Conservation (phyloP, 345 rosid genomes). For the Eucalyptus decipiens region DNA sequence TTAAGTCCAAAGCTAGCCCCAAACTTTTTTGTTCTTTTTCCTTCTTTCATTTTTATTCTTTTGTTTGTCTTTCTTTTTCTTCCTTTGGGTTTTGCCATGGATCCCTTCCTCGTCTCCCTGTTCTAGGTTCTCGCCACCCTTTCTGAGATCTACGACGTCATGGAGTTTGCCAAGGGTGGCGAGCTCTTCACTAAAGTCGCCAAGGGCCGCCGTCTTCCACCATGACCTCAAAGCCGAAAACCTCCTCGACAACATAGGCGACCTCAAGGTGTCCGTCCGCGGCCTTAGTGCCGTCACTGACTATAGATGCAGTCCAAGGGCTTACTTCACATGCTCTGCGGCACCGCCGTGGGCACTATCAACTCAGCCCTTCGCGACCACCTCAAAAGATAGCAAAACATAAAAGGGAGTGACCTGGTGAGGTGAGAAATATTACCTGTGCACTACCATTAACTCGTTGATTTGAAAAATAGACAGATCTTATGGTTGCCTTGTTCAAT, state of each 20-base stretch:
- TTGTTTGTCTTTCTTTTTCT: neutral
- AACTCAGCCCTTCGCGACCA: neutral
- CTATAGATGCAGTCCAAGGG: neutral
- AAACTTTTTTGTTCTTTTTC: neutral
- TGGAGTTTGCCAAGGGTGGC: conserved; percentile 8
- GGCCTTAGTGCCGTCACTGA: neutral
- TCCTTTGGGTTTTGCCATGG: neutral
- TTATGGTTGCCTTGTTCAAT: neutral
- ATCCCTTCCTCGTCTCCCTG: neutral
- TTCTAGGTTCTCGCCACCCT: neutral
- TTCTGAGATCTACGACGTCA: neutral
- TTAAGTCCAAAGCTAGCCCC: neutral
- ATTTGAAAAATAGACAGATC: neutral
- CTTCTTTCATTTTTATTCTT: neutral
- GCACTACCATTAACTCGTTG: neutral
- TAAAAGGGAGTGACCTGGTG: neutral
- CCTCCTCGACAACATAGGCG: neutral
- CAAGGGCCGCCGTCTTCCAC: neutral
- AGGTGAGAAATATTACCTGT: neutral
- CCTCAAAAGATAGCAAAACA: neutral
- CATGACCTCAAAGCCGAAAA: neutral
- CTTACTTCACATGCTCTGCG: neutral
- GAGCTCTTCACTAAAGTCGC: neutral
- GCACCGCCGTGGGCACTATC: neutral
- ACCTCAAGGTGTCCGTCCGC: neutral